Conservation (phyloP, 1,284 basidiomycete species). For the Tilletia indica region DNA sequence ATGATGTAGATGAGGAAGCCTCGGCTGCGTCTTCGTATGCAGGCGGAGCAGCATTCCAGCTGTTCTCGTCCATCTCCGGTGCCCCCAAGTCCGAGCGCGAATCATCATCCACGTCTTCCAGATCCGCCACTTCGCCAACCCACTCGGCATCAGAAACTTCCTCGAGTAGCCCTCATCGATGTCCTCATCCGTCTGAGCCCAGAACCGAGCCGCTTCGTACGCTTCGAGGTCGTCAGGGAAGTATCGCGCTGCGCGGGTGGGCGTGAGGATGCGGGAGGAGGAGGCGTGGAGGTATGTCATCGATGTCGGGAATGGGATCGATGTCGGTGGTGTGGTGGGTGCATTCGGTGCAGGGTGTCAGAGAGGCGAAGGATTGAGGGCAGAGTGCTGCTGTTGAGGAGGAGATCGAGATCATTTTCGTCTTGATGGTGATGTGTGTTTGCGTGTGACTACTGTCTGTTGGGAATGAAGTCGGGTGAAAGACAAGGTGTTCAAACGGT, state of each 20-base stretch:
- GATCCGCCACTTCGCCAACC: background rate
- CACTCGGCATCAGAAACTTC: background rate
- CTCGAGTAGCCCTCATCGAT: background rate
- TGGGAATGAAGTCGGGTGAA: background rate
- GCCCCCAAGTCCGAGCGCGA: constrained; percentile 15
- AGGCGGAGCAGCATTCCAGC: background rate
- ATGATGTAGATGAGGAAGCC: background rate
- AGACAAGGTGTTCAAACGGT: too few relatives aligned
- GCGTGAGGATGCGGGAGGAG: background rate
- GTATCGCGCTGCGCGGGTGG: background rate
- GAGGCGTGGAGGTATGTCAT: constrained; percentile 10
- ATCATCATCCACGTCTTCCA: background rate
- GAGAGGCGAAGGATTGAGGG: background rate
- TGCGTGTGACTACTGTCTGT: background rate
- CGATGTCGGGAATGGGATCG: background rate
- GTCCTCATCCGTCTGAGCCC: background rate
- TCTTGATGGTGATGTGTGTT: background rate
- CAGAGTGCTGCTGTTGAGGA: constrained; percentile 5
- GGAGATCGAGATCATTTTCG: constrained; percentile 9
- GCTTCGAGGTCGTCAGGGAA: constrained; percentile 13
- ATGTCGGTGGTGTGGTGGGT: constrained; percentile 1
- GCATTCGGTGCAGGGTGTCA: constrained; percentile 11
- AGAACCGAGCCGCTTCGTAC: background rate
- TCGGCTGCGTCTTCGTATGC: background rate
- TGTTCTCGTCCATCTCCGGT: constrained; percentile 6